These are phyloP conservation scores for Picochlorum sp. DNA, from an alignment of 139 green algal genomes.

Conservation along the genomic window DNA sequence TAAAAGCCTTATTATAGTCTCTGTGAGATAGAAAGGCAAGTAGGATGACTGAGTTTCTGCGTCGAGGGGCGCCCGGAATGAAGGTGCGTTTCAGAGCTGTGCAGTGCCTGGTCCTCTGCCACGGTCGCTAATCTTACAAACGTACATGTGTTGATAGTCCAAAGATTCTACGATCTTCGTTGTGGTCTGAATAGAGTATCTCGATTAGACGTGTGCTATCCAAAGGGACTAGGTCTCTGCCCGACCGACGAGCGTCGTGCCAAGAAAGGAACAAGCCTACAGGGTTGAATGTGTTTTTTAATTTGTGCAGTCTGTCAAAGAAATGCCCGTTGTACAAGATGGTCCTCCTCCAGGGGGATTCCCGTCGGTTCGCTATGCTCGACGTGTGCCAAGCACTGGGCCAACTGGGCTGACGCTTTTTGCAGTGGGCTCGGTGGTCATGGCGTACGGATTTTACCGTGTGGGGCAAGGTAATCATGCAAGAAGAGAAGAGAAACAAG, in stretches of 20 bases:
- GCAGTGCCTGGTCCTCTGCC: too few relatives aligned
- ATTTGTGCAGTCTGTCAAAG: constrained; percentile 67
- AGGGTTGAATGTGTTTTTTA: too few relatives aligned
- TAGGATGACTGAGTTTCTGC: constrained; percentile 73
- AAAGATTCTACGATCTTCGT: too few relatives aligned
- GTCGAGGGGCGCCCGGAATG: constrained; percentile 64
- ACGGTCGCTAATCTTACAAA: too few relatives aligned
- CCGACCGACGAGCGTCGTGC: neutral
- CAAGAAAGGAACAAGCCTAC: neutral
- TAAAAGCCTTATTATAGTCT: neutral
- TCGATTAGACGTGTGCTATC: too few relatives aligned
- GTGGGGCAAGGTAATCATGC: constrained; percentile 47
- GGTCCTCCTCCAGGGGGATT: constrained; percentile 81
- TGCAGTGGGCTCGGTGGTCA: constrained; percentile 52
- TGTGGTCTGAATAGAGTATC: too few relatives aligned
- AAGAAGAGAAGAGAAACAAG: constrained; percentile 22
- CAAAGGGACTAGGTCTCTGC: too few relatives aligned
- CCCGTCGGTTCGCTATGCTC: constrained; percentile 73
- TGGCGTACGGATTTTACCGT: constrained; percentile 82
- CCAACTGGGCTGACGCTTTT: constrained; percentile 78
- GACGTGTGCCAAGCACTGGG: constrained; percentile 72
- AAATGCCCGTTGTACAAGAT: constrained; percentile 81
- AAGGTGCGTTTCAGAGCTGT: too few relatives aligned
- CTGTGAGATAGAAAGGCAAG: neutral
- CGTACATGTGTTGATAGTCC: too few relatives aligned